phyloP scores from a whole-genome alignment of 192 early-diverging fungal species.

The Obelidium mucronatum region DNA sequence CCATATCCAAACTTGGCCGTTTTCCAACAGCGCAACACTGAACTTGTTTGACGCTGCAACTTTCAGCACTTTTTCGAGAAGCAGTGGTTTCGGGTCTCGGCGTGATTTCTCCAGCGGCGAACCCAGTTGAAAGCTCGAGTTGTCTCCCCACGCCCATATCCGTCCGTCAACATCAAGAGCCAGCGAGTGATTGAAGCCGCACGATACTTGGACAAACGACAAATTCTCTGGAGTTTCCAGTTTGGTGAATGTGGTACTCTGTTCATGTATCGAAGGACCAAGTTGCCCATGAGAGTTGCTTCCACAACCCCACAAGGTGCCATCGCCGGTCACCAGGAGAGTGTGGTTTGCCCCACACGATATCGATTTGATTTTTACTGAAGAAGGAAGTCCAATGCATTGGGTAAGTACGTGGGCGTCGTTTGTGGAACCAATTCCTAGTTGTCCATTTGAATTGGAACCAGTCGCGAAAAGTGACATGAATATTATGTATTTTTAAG shows the following conservation, averaged over 20 bases:
- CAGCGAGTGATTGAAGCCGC: conserved; percentile 71
- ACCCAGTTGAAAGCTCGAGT: conserved; percentile 38
- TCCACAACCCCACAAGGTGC: conserved; percentile 56
- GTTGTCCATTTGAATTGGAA: conserved; percentile 74
- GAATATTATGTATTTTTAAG: too few relatives aligned
- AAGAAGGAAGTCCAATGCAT: conserved; percentile 33
- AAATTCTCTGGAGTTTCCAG: background rate
- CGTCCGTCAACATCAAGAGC: conserved; percentile 19
- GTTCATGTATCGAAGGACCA: background rate
- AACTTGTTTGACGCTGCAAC: conserved; percentile 34
- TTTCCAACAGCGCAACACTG: conserved; percentile 45
- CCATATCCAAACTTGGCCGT: conserved; percentile 57
- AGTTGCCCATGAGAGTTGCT: conserved; percentile 57
- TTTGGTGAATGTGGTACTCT: background rate
- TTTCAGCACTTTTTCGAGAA: background rate
- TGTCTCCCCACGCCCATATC: conserved; percentile 39
- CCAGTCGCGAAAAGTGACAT: conserved; percentile 66
- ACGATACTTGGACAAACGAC: conserved; percentile 46
- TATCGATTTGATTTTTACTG: conserved; percentile 42
- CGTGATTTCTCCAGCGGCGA: background rate
- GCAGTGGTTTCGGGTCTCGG: background rate
- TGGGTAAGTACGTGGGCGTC: conserved; percentile 43
- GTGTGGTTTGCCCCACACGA: conserved; percentile 77
- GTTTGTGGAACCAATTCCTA: conserved; percentile 57
- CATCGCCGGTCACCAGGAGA: conserved; percentile 50